phyloP scores from a whole-genome alignment of 164 flowering plant genomes.

The Paratinospora sagittata region DNA sequence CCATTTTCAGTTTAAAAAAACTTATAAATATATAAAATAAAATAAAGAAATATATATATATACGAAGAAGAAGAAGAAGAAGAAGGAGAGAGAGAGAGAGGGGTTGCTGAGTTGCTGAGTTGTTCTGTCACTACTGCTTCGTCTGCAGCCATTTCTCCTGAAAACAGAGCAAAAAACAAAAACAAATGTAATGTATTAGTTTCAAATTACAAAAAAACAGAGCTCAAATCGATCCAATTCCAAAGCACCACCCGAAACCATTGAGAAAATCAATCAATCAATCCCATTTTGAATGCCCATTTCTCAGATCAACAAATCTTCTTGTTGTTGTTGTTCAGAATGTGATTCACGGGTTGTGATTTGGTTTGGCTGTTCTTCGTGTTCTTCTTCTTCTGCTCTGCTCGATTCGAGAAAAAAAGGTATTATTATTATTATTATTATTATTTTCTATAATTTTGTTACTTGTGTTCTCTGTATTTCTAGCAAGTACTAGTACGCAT shows the following conservation, averaged over 20 bases:
- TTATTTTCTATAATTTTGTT: background rate
- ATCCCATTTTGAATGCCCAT: too few species aligned
- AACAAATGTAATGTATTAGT: background rate
- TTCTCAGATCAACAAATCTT: too few species aligned
- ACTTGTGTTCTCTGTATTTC: background rate
- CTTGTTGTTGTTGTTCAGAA: too few species aligned
- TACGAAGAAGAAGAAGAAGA: background rate
- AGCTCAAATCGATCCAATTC: too few species aligned
- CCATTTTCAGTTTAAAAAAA: background rate
- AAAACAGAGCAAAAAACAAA: background rate
- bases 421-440: too few species aligned
- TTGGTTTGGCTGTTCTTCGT: background rate
- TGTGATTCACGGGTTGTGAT: background rate
- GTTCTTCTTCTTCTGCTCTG: background rate
- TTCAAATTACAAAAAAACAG: background rate
- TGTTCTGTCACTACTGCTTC: background rate
- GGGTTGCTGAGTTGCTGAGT: background rate
- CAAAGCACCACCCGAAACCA: too few species aligned
- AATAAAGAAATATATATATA: background rate
- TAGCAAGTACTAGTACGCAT: too few species aligned
- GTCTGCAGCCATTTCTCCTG: background rate
- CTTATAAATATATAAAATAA: background rate
- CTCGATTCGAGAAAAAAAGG: background rate
- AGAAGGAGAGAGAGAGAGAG: background rate
- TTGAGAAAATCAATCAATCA: background rate